A percentile compares a stretch with the other conserved stretches of the same genome.
Evolutionary conservation across 495 filamentous ascomycete species (phyloP).

Genomic region (Filosporella fistucella): DNA sequence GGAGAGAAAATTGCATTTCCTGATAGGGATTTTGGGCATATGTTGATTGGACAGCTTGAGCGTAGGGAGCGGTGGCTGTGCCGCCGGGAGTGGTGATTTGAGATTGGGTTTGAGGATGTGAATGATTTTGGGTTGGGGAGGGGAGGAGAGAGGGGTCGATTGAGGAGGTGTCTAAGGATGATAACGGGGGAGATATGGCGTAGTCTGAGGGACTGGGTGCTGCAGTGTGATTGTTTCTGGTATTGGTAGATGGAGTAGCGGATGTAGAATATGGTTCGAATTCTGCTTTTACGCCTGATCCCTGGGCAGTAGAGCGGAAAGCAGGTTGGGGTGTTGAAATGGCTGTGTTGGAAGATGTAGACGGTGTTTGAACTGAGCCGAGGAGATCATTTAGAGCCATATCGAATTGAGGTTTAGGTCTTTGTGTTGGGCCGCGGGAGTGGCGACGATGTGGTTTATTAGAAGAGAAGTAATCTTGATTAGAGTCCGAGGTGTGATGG

Average conservation of each 20-base stretch:
- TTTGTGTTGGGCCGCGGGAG: slow-evolving; percentile 21
- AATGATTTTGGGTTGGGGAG: slow-evolving; percentile 30
- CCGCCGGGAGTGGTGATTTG: too few relatives aligned
- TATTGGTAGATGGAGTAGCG: background rate
- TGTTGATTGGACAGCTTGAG: slow-evolving; percentile 1
- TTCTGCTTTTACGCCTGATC: slow-evolving; percentile 10
- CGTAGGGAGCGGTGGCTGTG: background rate
- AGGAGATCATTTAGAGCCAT: slow-evolving; percentile 59
- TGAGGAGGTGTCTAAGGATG: slow-evolving; percentile 33
- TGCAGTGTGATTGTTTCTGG: slow-evolving; percentile 5
- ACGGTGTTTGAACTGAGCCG: slow-evolving; percentile 13
- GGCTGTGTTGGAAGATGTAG: background rate
- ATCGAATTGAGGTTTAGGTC: slow-evolving; percentile 50
- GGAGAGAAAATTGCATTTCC: slow-evolving; percentile 18
- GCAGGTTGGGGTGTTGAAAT: slow-evolving; percentile 1
- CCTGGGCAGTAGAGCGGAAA: background rate
- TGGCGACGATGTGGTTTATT: slow-evolving; percentile 7
- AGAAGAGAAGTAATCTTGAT: slow-evolving; percentile 13
- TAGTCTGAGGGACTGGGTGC: slow-evolving; percentile 16
- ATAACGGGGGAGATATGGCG: slow-evolving; percentile 19
- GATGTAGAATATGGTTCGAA: slow-evolving; percentile 8
- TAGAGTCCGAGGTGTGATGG: too few relatives aligned
- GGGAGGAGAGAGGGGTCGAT: slow-evolving; percentile 43
- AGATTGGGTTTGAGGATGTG: background rate
- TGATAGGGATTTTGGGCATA: slow-evolving; percentile 1